Evolutionary conservation across 345 rosid species (phyloP), one percentile per base, ranked within the genome.

Genomic region (Salix caprea): DNA sequence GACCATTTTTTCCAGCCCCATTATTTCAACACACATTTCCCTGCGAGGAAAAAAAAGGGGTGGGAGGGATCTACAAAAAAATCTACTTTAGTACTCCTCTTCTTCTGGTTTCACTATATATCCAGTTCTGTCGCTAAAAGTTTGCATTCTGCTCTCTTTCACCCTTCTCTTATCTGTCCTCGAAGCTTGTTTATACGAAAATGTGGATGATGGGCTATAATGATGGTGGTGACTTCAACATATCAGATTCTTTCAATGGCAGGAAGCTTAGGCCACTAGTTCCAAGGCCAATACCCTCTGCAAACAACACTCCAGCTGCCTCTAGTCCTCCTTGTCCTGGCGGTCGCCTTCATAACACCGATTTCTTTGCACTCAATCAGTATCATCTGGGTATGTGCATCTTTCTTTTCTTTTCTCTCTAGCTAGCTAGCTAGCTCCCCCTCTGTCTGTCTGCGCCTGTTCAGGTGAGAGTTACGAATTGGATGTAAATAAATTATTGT

Each of bases 161-260:
- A 8, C 40, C 23, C 37, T 34, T 34, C 69, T 34, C 40, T 32
- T 28, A 16, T 16, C 32, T 65, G 37, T 16, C 21, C 37, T 62
- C 26, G 18, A 62, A 23, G 36, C 6, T 62, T 24, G 34, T 1
- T 26, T 30, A 44, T 42, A 16, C 23, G 6, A 81, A 85, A 78
- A 95, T 93, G 97, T 93, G 97, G 97, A 95, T 84, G 90, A 88
- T 95, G 94, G 99, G 91, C 73, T 95, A 87, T 86, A 86, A 82
- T 70, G 97, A 93, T 58, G 88, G 90, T 46, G 91, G 86, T 64
- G 88, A 90, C 39, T 84, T 89, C 83, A 84, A 88, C 86, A 77
- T 90, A 79, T 73, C 86, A 46, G 95, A 90, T 28, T 84, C 91
- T 58, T 87, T 81, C 79, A 85, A 80, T 74, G 90, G 89, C 52